phyloP scores from a whole-genome alignment of 2,329 filamentous ascomycete species.

The Fusarium nematophilum region DNA sequence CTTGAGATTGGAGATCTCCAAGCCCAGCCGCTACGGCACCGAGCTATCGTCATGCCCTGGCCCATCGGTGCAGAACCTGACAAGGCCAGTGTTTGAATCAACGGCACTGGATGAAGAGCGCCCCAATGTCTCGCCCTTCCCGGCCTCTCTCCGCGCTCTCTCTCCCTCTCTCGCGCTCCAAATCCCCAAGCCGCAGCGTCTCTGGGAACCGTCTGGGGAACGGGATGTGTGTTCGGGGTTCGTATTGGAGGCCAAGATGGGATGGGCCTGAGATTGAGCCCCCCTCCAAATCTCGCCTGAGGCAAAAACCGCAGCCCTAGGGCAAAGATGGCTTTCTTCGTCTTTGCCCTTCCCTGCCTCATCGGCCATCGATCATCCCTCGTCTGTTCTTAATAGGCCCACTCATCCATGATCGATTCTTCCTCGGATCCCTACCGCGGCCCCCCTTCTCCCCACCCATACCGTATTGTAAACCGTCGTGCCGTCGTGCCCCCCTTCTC shows the following conservation, averaged over 20 bases:
- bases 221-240: slow-evolving; percentile 1
- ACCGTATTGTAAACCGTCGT: slow-evolving; percentile 38
- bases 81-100: slow-evolving; percentile 27
- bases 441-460: slow-evolving; percentile 30
- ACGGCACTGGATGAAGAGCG: slow-evolving; percentile 23
- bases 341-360: slow-evolving; percentile 29
- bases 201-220: neutral
- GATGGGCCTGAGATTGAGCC: slow-evolving; percentile 20
- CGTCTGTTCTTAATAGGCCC: slow-evolving; percentile 28
- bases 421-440: slow-evolving; percentile 35
- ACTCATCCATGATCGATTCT: slow-evolving; percentile 42
- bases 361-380: slow-evolving; percentile 35
- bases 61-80: slow-evolving; percentile 39
- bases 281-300: slow-evolving; percentile 24
- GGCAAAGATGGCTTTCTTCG: slow-evolving; percentile 33
- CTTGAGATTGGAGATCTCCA: slow-evolving; percentile 47
- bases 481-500: slow-evolving; percentile 30
- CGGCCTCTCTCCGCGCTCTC: slow-evolving; percentile 24
- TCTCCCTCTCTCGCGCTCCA: no score
- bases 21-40: slow-evolving; percentile 41
- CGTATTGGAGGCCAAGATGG: slow-evolving; percentile 17
- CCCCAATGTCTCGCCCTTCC: slow-evolving; percentile 30
- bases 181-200: slow-evolving; percentile 2
- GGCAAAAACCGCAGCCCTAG: slow-evolving; percentile 32
- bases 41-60: slow-evolving; percentile 40